Conservation (phyloP, 1,139 yeast species). For the Yamadazyma trypodendri region DNA sequence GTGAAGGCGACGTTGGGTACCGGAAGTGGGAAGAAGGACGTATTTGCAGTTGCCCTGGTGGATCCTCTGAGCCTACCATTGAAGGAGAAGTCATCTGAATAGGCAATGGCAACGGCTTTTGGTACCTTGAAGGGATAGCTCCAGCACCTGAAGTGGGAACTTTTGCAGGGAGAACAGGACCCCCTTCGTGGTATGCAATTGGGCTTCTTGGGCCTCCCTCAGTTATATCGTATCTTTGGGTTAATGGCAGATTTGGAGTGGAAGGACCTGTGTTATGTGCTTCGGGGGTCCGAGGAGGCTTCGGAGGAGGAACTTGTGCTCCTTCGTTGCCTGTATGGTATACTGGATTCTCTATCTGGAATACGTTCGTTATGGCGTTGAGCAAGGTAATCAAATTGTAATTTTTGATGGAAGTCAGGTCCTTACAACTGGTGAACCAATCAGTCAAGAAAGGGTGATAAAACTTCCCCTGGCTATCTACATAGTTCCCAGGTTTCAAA, state of each 20-base stretch:
- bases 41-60: not conserved
- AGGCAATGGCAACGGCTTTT: constrained; percentile 37
- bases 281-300: not conserved
- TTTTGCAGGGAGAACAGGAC: constrained; percentile 13
- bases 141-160: constrained; percentile 5
- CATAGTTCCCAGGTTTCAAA: constrained; percentile 60
- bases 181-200: constrained; percentile 5
- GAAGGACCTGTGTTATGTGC: not conserved
- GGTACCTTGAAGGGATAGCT: constrained; percentile 30
- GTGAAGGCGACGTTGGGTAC: constrained; percentile 4
- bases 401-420: constrained; percentile 10
- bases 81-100: not conserved
- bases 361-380: constrained; percentile 35
- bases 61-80: not conserved
- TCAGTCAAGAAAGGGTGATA: constrained; percentile 66
- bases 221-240: too few species aligned
- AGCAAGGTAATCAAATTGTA: constrained; percentile 41
- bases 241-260: not conserved
- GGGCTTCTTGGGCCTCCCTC: not conserved
- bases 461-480: constrained; percentile 73
- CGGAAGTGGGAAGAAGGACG: not conserved
- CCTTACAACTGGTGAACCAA: constrained; percentile 46
- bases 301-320: not conserved
- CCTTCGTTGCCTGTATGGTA: not conserved
- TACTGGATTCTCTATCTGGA: constrained; percentile 37